A percentile compares a stretch with the other conserved stretches of the same genome.
These are phyloP conservation scores for Pseudogymnoascus sp. DNA, from an alignment of 2,329 filamentous ascomycete genomes.

Conservation along the genomic window DNA sequence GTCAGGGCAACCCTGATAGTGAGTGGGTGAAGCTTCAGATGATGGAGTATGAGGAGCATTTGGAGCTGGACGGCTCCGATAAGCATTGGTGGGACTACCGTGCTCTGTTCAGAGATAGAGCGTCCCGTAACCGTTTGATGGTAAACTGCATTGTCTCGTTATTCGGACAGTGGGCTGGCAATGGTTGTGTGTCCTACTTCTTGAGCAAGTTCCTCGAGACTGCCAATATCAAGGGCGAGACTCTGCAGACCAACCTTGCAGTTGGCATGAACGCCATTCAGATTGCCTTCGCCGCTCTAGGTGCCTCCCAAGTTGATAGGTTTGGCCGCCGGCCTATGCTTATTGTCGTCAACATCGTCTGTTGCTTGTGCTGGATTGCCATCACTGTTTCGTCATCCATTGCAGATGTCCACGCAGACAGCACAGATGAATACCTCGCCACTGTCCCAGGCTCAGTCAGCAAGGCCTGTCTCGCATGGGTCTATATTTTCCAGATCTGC, in stretches of 20 bases:
- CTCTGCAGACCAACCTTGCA: slow-evolving; percentile 39
- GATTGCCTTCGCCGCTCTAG: slow-evolving; percentile 45
- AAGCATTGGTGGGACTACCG: slow-evolving; percentile 10
- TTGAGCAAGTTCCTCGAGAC: slow-evolving; percentile 33
- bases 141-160: background rate
- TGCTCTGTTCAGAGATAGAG: slow-evolving; percentile 7
- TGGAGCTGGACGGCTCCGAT: slow-evolving; percentile 10
- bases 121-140: slow-evolving; percentile 7
- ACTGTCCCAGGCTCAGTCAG: slow-evolving; percentile 24
- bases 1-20: slow-evolving; percentile 42
- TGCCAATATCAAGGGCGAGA: slow-evolving; percentile 37
- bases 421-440: background rate
- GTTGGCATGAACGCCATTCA: slow-evolving; percentile 48
- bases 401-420: background rate
- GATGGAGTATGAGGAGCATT: slow-evolving; percentile 40
- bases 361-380: slow-evolving; percentile 42
- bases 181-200: slow-evolving; percentile 9
- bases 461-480: slow-evolving; percentile 41
- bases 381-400: slow-evolving; percentile 38
- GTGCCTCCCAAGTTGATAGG: slow-evolving; percentile 47
- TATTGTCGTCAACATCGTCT: slow-evolving; percentile 40
- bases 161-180: slow-evolving; percentile 7
- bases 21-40: slow-evolving; percentile 44
- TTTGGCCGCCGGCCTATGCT: slow-evolving; percentile 50
- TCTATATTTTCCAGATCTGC: slow-evolving; percentile 46